Conservation (phyloP, 129 eudicot species). For the Gnaphalium uliginosum region DNA sequence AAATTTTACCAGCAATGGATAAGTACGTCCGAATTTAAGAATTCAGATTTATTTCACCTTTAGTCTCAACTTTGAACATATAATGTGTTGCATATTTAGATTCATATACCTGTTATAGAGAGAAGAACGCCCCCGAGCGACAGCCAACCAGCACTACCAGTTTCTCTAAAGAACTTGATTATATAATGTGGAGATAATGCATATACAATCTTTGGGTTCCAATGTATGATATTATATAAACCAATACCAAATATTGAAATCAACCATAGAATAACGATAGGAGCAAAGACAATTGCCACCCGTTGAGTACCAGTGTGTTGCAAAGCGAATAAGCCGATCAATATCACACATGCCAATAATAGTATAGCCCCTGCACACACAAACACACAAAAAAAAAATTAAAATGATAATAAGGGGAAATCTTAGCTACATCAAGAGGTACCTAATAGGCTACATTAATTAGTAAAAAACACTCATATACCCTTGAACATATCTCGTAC, state of each 20-base stretch:
- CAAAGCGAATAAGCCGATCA: slow-evolving; percentile 78
- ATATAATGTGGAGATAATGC: slow-evolving; percentile 92
- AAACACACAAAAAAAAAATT: background rate
- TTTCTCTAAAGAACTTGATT: slow-evolving; percentile 58
- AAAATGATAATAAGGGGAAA: too few species aligned
- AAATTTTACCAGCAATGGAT: background rate
- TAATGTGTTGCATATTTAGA: background rate
- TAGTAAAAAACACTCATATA: too few species aligned
- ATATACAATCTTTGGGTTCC: slow-evolving; percentile 72
- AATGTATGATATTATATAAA: slow-evolving; percentile 57
- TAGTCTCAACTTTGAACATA: slow-evolving; percentile 11
- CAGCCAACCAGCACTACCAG: slow-evolving; percentile 81
- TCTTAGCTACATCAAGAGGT: background rate
- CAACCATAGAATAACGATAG: slow-evolving; percentile 74
- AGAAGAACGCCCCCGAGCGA: slow-evolving; percentile 89
- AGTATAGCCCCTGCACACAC: slow-evolving; percentile 48
- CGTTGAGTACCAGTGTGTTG: slow-evolving; percentile 85
- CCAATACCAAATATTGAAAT: slow-evolving; percentile 67
- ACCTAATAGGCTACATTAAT: background rate
- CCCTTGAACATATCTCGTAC: too few species aligned
- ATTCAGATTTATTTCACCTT: slow-evolving; percentile 4
- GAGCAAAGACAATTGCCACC: slow-evolving; percentile 83
- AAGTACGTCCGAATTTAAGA: background rate
- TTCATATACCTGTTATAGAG: slow-evolving; percentile 65
- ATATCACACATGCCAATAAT: slow-evolving; percentile 58